Percentiles rank a stretch among this genome's conserved stretches.
These are phyloP conservation scores for Zalaria obscura DNA, from an alignment of 2,329 filamentous ascomycete species.

Conservation along the genomic window DNA sequence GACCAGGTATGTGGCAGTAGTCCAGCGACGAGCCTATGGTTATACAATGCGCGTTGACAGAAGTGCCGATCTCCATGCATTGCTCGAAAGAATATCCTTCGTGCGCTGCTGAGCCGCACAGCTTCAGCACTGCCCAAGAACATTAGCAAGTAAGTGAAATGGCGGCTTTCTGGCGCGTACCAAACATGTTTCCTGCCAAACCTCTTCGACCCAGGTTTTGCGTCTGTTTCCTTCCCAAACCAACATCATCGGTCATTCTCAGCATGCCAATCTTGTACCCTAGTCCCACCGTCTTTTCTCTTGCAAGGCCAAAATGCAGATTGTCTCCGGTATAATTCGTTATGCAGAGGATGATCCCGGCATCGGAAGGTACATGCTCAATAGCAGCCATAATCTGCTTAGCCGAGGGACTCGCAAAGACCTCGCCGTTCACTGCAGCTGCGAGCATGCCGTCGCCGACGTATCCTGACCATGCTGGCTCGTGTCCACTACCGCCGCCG, in stretches of 20 bases:
- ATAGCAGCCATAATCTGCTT: constrained; percentile 37
- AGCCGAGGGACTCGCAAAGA: constrained; percentile 33
- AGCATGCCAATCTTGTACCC: constrained; percentile 32
- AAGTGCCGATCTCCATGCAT: constrained; percentile 28
- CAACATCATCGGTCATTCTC: constrained; percentile 35
- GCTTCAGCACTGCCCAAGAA: constrained; percentile 26
- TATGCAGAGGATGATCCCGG: constrained; percentile 33
- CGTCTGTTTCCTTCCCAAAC: constrained; percentile 33
- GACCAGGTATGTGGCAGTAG: constrained; percentile 38
- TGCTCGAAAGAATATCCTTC: constrained; percentile 30
- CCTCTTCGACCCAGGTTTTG: constrained; percentile 35
- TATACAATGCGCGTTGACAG: constrained; percentile 30
- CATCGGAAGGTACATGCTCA: constrained; percentile 28
- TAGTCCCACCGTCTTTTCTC: constrained; percentile 30
- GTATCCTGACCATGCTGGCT: constrained; percentile 35
- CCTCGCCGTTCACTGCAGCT: constrained; percentile 33
- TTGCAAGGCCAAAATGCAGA: constrained; percentile 34
- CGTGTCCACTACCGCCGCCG: constrained; percentile 33
- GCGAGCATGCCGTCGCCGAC: constrained; percentile 35
- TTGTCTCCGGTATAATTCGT: constrained; percentile 37
- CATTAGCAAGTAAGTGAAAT: constrained; percentile 2
- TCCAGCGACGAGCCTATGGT: constrained; percentile 38
- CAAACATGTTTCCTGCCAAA: constrained; percentile 35
- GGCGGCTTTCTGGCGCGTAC: constrained; percentile 5
- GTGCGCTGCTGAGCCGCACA: constrained; percentile 31